Conservation (phyloP, 148 eudicot species). For the Rhododendron mucronatum region DNA sequence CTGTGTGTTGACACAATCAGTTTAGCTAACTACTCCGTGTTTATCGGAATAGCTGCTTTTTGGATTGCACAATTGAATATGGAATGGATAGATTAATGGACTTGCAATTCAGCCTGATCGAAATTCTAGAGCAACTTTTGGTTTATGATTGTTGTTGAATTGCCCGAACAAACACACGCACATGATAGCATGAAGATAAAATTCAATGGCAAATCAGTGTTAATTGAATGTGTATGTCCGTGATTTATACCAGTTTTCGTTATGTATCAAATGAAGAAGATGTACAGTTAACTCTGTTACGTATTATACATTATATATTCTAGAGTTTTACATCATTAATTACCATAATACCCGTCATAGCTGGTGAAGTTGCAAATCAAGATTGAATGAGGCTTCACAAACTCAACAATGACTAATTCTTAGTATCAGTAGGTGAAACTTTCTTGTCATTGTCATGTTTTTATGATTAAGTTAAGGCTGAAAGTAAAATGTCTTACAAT, state of each 20-base stretch:
- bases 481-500: neutral
- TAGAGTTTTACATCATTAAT: neutral
- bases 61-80: neutral
- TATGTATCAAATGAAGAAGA: neutral
- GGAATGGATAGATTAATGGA: neutral
- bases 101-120: neutral
- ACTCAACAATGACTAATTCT: neutral
- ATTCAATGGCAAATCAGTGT: neutral
- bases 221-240: neutral
- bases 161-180: neutral
- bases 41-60: neutral
- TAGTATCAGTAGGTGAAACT: neutral
- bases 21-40: neutral
- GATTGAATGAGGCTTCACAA: neutral
- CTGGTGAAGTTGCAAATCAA: neutral
- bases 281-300: neutral
- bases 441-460: too few species aligned
- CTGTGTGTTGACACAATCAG: neutral
- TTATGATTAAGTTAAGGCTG: too few species aligned
- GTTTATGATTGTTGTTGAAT: neutral
- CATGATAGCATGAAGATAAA: neutral
- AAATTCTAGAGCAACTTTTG: neutral
- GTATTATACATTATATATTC: too few species aligned
- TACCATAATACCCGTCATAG: neutral
- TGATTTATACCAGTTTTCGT: neutral